Conservation (phyloP, 768 basidiomycete genomes). For the Saitozyma sp. region DNA sequence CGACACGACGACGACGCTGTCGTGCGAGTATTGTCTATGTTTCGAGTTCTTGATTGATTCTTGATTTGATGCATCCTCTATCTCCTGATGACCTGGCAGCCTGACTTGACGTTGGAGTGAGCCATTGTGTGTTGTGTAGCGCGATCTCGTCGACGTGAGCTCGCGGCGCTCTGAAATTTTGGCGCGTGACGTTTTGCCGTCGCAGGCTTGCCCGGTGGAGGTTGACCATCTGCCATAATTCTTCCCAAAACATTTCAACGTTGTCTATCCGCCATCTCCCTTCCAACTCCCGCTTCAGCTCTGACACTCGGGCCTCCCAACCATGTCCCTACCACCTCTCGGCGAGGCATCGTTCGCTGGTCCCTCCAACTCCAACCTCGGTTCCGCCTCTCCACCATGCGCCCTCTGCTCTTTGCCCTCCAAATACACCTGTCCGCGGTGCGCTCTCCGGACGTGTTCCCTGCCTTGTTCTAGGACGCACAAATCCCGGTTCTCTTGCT, state of each 20-base stretch:
- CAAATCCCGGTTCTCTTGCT: constrained; percentile 35
- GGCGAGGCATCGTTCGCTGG: not conserved
- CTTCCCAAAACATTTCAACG: not conserved
- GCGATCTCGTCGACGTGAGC: no score
- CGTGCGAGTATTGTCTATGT: no score
- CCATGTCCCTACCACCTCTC: not conserved
- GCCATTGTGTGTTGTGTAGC: no score
- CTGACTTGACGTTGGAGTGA: no score
- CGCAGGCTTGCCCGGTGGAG: no score
- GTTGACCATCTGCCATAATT: not conserved
- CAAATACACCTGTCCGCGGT: constrained; percentile 51
- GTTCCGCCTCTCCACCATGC: constrained; percentile 12
- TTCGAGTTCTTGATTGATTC: no score
- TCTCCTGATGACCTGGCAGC: not conserved
- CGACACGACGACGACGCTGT: no score
- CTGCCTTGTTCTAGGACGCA: constrained; percentile 43
- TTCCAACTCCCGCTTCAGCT: not conserved
- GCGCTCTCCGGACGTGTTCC: constrained; percentile 43
- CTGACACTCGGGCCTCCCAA: not conserved
- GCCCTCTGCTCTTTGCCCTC: constrained; percentile 28
- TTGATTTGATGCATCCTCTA: no score
- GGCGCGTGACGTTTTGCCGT: no score
- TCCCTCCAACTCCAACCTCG: not conserved
- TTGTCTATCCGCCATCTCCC: not conserved
- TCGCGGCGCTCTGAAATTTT: no score